Evolutionary conservation across 164 flowering plant species (phyloP), one percentile per base, ranked within the genome.

Genomic region (Aristolochia fimbriata): DNA sequence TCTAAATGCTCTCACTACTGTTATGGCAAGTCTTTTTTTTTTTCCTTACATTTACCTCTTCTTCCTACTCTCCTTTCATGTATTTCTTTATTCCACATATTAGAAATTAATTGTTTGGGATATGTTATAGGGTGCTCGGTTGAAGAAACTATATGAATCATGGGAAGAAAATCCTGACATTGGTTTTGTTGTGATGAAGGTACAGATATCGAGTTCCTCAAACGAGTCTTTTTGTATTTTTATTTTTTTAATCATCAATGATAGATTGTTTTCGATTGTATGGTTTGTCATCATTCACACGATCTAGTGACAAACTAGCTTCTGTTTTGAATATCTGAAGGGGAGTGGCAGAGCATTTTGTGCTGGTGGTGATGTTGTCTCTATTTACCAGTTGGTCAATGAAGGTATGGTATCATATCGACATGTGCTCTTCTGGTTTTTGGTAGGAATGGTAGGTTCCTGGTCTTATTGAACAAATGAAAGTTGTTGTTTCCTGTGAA

Each of bases 81-180:
- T 24, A 14, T 27, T 48, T 20, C 11, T 52, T 20, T 6, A 3
- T 37, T 37, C 8, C 12, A 1, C 43, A 37, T 37, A 37, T 7
- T 3, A 10, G 10, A 10, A 37, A 37, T 37, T 37, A 37, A 24
- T 51, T 19, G n/a, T 51, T 51, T 6, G 9, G 55, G 27, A 17
- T 3, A 20, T 22, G 5, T 1, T 52, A 58, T 72, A 91, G 98
- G 84, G 63, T 8, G 85, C 70, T 58, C 73, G 92, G 66, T 75
- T 89, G 62, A 83, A 75, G 66, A 89, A 81, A 57, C 71, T 91
- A 47, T 88, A 88, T 64, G 88, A 82, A 66, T 85, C 96, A 24
- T 91, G 97, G 97, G 96, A 91, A 70, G 96, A 88, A 19, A 91
- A 88, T 66, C 64, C 83, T 16, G 83, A 81, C 71, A 75, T 88